These are phyloP conservation scores for Sporothrix brasiliensis DNA, from an alignment of 2,329 filamentous ascomycete genomes.

Conservation along the genomic window DNA sequence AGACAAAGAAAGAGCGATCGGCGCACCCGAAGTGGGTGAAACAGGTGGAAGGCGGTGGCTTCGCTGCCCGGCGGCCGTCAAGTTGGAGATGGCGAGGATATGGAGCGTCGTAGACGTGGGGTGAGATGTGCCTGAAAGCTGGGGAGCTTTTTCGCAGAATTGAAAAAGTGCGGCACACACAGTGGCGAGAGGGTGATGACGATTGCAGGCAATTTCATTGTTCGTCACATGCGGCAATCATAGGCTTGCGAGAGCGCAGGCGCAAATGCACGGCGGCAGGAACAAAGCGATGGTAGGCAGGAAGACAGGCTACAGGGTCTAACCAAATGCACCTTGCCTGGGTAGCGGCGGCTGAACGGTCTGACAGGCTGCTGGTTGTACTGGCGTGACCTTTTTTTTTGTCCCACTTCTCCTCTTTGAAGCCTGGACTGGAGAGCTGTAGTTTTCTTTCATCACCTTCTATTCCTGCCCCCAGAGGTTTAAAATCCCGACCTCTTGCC, in stretches of 20 bases:
- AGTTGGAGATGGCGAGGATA: neutral
- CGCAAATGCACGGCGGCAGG: neutral
- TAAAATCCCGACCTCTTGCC: neutral
- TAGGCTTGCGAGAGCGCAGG: constrained; percentile 24
- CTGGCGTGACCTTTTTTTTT: constrained; percentile 7
- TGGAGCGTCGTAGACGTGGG: neutral
- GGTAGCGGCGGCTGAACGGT: neutral
- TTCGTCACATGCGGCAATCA: constrained; percentile 31
- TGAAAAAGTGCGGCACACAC: neutral
- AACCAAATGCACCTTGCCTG: constrained; percentile 10
- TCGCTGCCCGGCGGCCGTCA: constrained; percentile 15
- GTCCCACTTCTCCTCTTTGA: neutral
- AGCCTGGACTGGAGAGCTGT: no score
- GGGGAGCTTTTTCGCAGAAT: neutral
- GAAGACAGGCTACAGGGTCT: neutral
- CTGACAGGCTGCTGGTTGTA: constrained; percentile 12
- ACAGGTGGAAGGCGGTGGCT: constrained; percentile 3
- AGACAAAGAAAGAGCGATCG: constrained; percentile 19
- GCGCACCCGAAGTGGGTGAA: constrained; percentile 6
- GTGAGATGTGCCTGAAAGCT: neutral
- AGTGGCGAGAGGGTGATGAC: constrained; percentile 23
- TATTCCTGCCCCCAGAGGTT: neutral
- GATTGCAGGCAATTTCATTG: constrained; percentile 27
- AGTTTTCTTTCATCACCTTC: neutral
- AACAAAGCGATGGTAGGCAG: neutral